phyloP scores from a whole-genome alignment of 495 filamentous ascomycete genomes.

The Hyaloscypha finlandica region DNA sequence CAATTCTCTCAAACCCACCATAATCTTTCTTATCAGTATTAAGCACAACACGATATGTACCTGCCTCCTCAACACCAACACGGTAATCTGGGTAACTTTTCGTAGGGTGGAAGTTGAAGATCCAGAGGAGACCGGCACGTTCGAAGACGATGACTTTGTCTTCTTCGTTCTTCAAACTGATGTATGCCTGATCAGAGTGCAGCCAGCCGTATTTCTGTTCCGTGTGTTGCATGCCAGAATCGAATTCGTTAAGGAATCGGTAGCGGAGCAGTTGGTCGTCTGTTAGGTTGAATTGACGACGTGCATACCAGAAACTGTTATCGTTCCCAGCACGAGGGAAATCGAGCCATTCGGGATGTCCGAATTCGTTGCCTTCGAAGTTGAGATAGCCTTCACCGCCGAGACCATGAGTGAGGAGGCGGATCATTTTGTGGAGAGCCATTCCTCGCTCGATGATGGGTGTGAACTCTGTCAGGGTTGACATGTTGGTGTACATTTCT shows the following conservation, averaged over 20 bases:
- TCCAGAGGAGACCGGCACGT: conserved; percentile 83
- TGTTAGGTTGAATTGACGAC: conserved; percentile 90
- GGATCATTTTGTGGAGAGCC: conserved; percentile 94
- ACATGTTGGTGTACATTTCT: conserved; percentile 98
- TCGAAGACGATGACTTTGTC: conserved; percentile 98
- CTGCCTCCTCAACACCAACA: conserved; percentile 79
- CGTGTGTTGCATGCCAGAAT: conserved; percentile 82
- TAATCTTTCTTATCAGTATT: conserved; percentile 77
- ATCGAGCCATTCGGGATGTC: conserved; percentile 98
- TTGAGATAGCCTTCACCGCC: conserved; percentile 98
- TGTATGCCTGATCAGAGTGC: conserved; percentile 81
- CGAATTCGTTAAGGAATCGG: conserved; percentile 91
- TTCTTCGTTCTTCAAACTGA: conserved; percentile 88
- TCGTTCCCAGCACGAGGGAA: conserved; percentile 93
- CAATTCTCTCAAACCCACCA: conserved; percentile 78
- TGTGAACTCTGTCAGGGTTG: conserved; percentile 75
- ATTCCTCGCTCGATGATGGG: conserved; percentile 90
- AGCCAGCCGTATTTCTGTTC: conserved; percentile 95
- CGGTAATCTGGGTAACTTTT: conserved; percentile 90
- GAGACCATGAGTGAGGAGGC: conserved; percentile 88
- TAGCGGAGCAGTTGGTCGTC: conserved; percentile 87
- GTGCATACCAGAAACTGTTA: conserved; percentile 96
- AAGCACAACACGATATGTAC: conserved; percentile 87
- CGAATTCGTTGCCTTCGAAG: conserved; percentile 98
- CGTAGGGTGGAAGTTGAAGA: conserved; percentile 95